Evolutionary conservation across 2,329 filamentous ascomycete genomes (phyloP).

Genomic region (Uncinocarpus reesii): DNA sequence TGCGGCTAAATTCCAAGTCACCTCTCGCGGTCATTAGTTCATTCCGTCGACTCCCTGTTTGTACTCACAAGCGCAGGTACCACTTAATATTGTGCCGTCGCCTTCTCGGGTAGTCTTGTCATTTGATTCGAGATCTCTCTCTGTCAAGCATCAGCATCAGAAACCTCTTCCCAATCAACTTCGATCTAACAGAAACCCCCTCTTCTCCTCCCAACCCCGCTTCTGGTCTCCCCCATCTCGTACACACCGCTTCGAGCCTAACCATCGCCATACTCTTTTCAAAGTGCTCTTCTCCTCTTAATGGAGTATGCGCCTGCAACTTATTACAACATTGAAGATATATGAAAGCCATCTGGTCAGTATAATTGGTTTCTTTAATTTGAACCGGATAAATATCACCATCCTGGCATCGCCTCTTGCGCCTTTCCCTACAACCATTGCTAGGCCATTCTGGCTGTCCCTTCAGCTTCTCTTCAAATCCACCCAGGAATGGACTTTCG

Average conservation of each 20-base stretch:
- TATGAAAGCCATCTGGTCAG: conserved; percentile 3
- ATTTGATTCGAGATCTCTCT: not conserved
- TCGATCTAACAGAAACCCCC: not conserved
- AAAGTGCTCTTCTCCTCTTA: not conserved
- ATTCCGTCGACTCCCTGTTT: not conserved
- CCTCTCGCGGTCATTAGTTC: conserved; percentile 1
- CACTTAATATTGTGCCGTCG: conserved; percentile 1
- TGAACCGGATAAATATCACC: not conserved
- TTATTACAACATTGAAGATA: not conserved
- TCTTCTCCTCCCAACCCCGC: too few species aligned
- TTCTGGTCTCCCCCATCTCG: too few species aligned
- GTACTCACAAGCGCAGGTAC: conserved; percentile 7
- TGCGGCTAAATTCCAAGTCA: conserved; percentile 7
- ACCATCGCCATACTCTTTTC: too few species aligned
- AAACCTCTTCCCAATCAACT: not conserved
- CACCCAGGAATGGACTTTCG: too few species aligned
- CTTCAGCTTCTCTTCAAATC: too few species aligned
- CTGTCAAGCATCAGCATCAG: not conserved
- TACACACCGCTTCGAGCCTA: too few species aligned
- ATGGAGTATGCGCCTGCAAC: not conserved
- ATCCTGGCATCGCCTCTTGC: not conserved
- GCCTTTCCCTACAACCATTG: not conserved
- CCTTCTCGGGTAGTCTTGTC: not conserved
- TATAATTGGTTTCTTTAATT: not conserved
- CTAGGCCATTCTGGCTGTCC: too few species aligned